A percentile compares a stretch with the other conserved stretches of the same genome.
Conservation (phyloP, 805 yeast species). For the Candida andamanensis region DNA sequence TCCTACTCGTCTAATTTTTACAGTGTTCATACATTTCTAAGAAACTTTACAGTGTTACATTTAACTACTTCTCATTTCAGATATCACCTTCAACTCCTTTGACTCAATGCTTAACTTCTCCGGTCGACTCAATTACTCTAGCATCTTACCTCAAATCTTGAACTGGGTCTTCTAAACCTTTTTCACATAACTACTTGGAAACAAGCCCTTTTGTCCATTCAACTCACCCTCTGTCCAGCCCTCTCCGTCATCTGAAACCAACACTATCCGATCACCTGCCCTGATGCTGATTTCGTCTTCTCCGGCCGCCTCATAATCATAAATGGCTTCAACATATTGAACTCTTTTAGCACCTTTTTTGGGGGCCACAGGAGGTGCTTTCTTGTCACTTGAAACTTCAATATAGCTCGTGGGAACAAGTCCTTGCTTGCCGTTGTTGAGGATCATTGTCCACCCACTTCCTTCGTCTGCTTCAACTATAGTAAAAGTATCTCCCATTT, state of each 20-base stretch:
- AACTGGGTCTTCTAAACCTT: no score
- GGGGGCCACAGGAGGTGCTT: constrained; percentile 81
- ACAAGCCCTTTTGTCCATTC: constrained; percentile 25
- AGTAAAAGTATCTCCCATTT: constrained; percentile 55
- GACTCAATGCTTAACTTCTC: no score
- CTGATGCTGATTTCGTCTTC: constrained; percentile 70
- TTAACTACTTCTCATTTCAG: no score
- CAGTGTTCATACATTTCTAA: no score
- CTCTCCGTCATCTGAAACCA: constrained; percentile 58
- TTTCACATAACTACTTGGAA: constrained; percentile 71
- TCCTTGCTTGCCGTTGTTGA: constrained; percentile 50
- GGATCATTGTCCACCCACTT: constrained; percentile 83
- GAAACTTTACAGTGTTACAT: no score
- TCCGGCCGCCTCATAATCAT: constrained; percentile 72
- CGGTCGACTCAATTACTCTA: no score
- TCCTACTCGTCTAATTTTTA: no score
- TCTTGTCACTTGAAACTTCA: constrained; percentile 29
- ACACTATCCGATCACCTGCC: constrained; percentile 68
- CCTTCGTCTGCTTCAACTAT: constrained; percentile 75
- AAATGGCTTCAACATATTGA: constrained; percentile 61
- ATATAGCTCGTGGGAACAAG: constrained; percentile 83
- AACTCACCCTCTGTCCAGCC: constrained; percentile 96
- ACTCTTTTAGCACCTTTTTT: constrained; percentile 65
- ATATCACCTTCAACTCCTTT: no score
- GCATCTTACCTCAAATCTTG: no score